Base-by-base conservation (phyloP, 2,329 filamentous ascomycete species). In the Achaetomium macrosporum region DNA sequence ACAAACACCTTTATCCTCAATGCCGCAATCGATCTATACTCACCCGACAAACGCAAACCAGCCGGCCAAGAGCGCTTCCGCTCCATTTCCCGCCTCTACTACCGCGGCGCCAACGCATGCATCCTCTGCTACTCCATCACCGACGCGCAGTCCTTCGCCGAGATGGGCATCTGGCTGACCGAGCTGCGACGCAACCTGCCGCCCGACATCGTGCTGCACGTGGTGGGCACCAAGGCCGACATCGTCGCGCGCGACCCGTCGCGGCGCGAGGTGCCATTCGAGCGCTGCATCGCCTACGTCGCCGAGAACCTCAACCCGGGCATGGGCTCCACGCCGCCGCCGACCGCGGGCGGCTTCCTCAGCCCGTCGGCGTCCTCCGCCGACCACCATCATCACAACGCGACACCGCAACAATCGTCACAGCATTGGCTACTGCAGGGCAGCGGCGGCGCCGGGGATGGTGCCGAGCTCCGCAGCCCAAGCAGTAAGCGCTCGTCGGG, bases 101-200 rank as follows among this genome's bases (percentile, higher is more conserved):
- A 99, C 73, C 87, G 92, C 65, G 91, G 91, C 66, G 92, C 92
- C 57, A 92, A 96, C 66, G 91, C 91, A 54, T 93, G 89, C 64
- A 89, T 96, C 55, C 81, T 96, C 43, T 96, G 91, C 77, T 96
- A 96, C 75, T 88, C 88, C 73, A 95, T 96, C 68, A 95, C 90
- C 56, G 87, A 91, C 68, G 84, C 86, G 56, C 74, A 83, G 62
- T 93, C 88, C 55, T 96, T 96, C 68, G 79, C 83, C 62, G 90
- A 96, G 70, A 96, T 96, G 90, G 90, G 89, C 64, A 80, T 86
- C 51, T 96, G 91, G 91, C 79, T 96, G 57, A 82, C 79, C 56
- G 91, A 96, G 72, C 80, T 96, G 51, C 85, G 89, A 61, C 81
- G 83, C 58, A 91, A 93, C 66, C 79, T 92, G 19, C 82, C 83